Percentiles rank a stretch among this genome's conserved stretches.
These are phyloP conservation scores for Sclerotinia sclerotiorum DNA, from an alignment of 2,329 filamentous ascomycete genomes.

Conservation along the genomic window DNA sequence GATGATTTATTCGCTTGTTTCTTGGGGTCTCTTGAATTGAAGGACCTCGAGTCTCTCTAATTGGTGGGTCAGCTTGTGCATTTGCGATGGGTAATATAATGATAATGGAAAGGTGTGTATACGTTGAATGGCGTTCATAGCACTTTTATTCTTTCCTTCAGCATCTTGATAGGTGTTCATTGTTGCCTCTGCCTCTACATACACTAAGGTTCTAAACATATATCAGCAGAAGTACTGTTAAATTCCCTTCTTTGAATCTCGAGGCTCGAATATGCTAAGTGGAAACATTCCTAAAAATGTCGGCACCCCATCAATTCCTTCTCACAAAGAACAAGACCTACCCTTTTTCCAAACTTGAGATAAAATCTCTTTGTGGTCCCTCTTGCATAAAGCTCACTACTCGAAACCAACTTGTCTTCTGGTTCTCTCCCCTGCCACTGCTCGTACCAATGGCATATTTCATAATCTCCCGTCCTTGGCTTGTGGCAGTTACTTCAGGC, in stretches of 20 bases:
- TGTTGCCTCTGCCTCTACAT: constrained; percentile 77
- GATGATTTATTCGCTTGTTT: constrained; percentile 11
- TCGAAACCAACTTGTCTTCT: constrained; percentile 81
- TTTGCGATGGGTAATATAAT: background rate
- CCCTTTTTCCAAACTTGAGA: constrained; percentile 80
- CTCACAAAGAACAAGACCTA: constrained; percentile 50
- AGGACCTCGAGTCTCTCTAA: constrained; percentile 28
- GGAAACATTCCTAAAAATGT: background rate
- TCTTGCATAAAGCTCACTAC: constrained; percentile 70
- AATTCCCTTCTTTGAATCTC: background rate
- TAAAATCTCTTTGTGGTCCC: constrained; percentile 67
- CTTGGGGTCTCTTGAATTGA: constrained; percentile 14
- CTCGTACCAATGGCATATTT: constrained; percentile 74
- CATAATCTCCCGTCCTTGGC: constrained; percentile 71
- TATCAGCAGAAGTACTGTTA: constrained; percentile 21
- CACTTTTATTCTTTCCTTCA: constrained; percentile 65
- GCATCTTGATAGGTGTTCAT: constrained; percentile 66
- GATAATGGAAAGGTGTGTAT: constrained; percentile 34
- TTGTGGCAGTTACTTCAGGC: constrained; percentile 72
- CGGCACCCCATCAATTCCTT: background rate
- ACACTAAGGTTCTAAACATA: constrained; percentile 66
- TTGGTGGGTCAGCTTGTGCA: constrained; percentile 3
- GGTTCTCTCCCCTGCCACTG: constrained; percentile 65
- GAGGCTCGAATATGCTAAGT: background rate
- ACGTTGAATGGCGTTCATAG: constrained; percentile 78